phyloP scores from a whole-genome alignment of 2,329 filamentous ascomycete species.

The Colletotrichum lentis region DNA sequence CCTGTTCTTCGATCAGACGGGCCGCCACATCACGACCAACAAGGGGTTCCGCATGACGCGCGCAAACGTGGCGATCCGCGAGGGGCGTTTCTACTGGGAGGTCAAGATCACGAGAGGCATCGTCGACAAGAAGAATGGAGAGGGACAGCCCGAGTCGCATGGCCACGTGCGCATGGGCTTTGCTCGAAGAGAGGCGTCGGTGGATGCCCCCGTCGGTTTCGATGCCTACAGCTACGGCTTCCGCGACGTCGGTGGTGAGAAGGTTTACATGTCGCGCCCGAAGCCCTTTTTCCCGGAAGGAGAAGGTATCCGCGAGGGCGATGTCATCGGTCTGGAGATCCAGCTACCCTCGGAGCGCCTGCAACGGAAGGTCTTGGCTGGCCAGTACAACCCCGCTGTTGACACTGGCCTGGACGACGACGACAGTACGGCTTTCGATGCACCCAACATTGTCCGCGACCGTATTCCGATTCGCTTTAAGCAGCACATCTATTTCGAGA shows the following conservation, averaged over 20 bases:
- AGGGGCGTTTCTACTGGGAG: slow-evolving; percentile 94
- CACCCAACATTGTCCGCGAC: slow-evolving; percentile 88
- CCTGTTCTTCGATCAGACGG: slow-evolving; percentile 81
- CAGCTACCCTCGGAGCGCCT: slow-evolving; percentile 84
- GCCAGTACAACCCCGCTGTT: slow-evolving; percentile 85
- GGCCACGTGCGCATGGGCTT: slow-evolving; percentile 86
- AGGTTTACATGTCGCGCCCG: slow-evolving; percentile 92
- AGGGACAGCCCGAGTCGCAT: slow-evolving; percentile 57
- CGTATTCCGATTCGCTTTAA: slow-evolving; percentile 95
- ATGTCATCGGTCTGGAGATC: slow-evolving; percentile 94
- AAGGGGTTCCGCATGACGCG: slow-evolving; percentile 93
- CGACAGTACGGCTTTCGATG: slow-evolving; percentile 61
- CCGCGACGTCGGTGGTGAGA: slow-evolving; percentile 88
- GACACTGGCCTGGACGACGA: slow-evolving; percentile 71
- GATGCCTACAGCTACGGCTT: slow-evolving; percentile 95
- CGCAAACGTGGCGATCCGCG: slow-evolving; percentile 87
- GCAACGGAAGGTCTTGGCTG: slow-evolving; percentile 87
- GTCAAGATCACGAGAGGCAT: slow-evolving; percentile 86
- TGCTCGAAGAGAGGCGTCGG: slow-evolving; percentile 78
- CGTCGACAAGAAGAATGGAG: slow-evolving; percentile 52
- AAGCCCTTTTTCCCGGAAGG: slow-evolving; percentile 84
- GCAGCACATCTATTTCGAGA: slow-evolving; percentile 91
- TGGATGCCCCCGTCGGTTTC: slow-evolving; percentile 85
- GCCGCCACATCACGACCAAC: slow-evolving; percentile 82
- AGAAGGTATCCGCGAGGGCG: slow-evolving; percentile 84